Percentiles rank a stretch among this genome's conserved stretches.
Evolutionary conservation across 2,329 filamentous ascomycete species (phyloP).

Genomic region (Monosporascus sp.): DNA sequence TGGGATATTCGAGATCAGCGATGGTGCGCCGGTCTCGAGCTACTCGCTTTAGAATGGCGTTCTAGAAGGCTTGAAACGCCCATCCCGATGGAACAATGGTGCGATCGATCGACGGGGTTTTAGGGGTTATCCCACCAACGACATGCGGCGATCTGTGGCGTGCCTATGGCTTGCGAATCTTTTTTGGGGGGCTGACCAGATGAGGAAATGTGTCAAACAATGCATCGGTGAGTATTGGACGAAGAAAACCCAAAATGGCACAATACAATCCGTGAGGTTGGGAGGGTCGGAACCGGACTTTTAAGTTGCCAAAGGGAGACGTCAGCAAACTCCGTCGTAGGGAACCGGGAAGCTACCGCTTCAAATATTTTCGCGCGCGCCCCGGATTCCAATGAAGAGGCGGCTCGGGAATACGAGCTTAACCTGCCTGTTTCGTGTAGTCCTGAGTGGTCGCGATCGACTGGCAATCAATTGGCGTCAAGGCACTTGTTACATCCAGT

Average conservation of each 20-base stretch:
- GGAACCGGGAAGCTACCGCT: neutral
- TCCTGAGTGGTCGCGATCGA: neutral
- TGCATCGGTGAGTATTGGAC: neutral
- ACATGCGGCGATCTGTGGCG: too few species aligned
- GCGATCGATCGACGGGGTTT: neutral
- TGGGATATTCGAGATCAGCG: neutral
- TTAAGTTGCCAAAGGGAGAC: neutral
- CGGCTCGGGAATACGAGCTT: neutral
- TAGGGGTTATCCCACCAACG: too few species aligned
- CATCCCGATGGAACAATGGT: neutral
- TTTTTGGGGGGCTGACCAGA: too few species aligned
- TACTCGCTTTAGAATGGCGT: neutral
- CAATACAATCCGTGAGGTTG: neutral
- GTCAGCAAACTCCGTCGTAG: neutral
- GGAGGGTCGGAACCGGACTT: neutral
- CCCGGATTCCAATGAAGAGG: neutral
- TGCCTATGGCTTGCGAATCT: too few species aligned
- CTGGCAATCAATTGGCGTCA: neutral
- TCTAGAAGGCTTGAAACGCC: neutral
- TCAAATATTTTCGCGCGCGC: neutral
- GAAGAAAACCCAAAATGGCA: neutral
- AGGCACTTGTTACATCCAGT: neutral
- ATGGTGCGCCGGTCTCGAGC: neutral
- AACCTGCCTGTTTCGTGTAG: neutral
- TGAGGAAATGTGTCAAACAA: neutral